phyloP scores from a whole-genome alignment of 1,139 yeast genomes.

The Ogataea hybrid region DNA sequence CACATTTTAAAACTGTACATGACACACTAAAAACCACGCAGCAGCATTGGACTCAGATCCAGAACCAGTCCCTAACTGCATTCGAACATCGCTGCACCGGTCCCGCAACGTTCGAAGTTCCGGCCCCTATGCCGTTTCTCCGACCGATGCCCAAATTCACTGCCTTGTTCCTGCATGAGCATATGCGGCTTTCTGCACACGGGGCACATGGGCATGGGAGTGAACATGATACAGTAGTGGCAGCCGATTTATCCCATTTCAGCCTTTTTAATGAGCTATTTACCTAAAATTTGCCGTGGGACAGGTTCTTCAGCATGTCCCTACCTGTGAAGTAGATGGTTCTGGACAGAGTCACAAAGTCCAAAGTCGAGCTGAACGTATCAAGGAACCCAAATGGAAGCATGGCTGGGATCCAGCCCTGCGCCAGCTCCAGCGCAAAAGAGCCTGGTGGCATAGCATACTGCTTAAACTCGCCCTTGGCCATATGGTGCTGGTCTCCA shows the following conservation, averaged over 20 bases:
- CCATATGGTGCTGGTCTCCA: constrained; percentile 79
- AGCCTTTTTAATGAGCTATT: not conserved
- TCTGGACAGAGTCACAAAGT: constrained; percentile 61
- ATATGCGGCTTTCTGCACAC: no score
- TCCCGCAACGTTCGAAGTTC: no score
- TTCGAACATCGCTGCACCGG: no score
- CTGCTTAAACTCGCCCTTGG: constrained; percentile 74
- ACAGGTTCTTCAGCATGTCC: constrained; percentile 70
- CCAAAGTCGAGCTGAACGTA: constrained; percentile 76
- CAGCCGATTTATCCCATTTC: not conserved
- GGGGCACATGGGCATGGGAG: no score
- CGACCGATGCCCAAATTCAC: no score
- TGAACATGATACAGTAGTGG: no score
- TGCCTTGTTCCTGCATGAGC: no score
- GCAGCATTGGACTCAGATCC: no score
- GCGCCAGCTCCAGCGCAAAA: constrained; percentile 93
- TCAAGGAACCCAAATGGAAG: constrained; percentile 92
- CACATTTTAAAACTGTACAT: no score
- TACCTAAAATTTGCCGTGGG: constrained; percentile 32
- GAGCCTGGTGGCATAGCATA: constrained; percentile 79
- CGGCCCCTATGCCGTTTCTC: no score
- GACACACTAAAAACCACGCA: no score
- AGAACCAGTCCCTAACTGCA: no score
- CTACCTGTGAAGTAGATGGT: constrained; percentile 73
- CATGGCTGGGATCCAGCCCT: constrained; percentile 99